Evolutionary conservation across 192 early-diverging fungal genomes (phyloP).

Genomic region (Coemansia javaensis): DNA sequence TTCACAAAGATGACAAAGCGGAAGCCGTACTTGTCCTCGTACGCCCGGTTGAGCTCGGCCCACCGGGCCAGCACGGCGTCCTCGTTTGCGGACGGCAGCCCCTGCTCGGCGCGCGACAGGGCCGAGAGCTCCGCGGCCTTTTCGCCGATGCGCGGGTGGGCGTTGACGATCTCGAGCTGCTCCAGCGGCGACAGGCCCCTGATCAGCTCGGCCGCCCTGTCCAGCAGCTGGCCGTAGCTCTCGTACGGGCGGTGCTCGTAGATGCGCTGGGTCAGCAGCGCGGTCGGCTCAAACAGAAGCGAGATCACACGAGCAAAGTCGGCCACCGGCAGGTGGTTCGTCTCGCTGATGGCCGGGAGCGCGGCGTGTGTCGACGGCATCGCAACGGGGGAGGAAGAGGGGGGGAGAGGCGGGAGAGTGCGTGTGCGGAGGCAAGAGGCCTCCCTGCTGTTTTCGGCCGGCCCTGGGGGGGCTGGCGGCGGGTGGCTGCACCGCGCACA

Average conservation of each 20-base stretch:
- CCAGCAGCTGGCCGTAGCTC: slow-evolving; percentile 66
- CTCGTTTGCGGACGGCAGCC: slow-evolving; percentile 49
- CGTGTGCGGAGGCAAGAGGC: too few relatives aligned
- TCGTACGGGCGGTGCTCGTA: slow-evolving; percentile 65
- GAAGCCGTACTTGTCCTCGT: slow-evolving; percentile 75
- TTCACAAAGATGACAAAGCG: slow-evolving; percentile 81
- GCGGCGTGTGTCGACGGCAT: slow-evolving; percentile 28
- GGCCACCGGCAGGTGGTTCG: slow-evolving; percentile 54
- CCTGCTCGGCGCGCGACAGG: slow-evolving; percentile 68
- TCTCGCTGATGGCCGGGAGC: slow-evolving; percentile 61
- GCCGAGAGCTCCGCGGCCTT: slow-evolving; percentile 64
- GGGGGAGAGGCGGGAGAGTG: too few relatives aligned
- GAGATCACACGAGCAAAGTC: slow-evolving; percentile 60
- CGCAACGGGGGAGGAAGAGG: too few relatives aligned
- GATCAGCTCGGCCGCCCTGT: slow-evolving; percentile 51
- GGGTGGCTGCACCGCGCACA: too few relatives aligned
- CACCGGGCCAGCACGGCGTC: slow-evolving; percentile 55
- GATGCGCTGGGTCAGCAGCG: slow-evolving; percentile 69
- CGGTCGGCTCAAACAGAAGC: slow-evolving; percentile 79
- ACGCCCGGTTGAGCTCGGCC: slow-evolving; percentile 60
- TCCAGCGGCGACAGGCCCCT: slow-evolving; percentile 57
- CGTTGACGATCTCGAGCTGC: slow-evolving; percentile 78
- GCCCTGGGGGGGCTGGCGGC: too few relatives aligned
- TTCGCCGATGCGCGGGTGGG: slow-evolving; percentile 85
- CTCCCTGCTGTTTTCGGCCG: too few relatives aligned